Conservation (phyloP, 2,329 filamentous ascomycete genomes). For the Neocucurbitaria cava region DNA sequence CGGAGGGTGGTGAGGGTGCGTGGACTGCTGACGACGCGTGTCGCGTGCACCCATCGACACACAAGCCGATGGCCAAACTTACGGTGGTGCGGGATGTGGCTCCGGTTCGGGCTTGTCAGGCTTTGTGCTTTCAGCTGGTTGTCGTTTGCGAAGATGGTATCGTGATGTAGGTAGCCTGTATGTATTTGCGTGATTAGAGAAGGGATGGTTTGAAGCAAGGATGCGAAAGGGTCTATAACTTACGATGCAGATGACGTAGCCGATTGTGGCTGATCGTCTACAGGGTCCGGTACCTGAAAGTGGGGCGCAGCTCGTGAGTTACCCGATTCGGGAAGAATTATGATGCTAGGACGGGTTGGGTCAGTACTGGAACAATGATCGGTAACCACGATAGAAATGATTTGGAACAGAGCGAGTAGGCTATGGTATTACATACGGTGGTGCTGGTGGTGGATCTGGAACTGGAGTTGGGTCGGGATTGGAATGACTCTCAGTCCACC, state of each 20-base stretch:
- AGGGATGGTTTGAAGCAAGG: constrained; percentile 14
- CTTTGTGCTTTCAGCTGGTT: not conserved
- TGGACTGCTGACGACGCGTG: not conserved
- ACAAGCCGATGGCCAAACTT: not conserved
- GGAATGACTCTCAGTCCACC: not conserved
- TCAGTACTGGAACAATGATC: not conserved
- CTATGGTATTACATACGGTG: constrained; percentile 29
- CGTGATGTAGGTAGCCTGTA: constrained; percentile 9
- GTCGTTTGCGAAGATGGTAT: constrained; percentile 16
- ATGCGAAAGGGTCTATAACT: constrained; percentile 10
- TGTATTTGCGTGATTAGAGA: constrained; percentile 4
- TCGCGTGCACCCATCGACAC: constrained; percentile 1
- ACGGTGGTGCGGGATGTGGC: constrained; percentile 26
- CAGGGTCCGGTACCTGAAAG: constrained; percentile 29
- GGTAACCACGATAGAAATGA: not conserved
- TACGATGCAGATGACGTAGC: constrained; percentile 35
- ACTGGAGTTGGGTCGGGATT: constrained; percentile 18
- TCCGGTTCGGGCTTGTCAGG: constrained; percentile 16
- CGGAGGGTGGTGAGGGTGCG: not conserved
- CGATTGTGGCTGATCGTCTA: constrained; percentile 18
- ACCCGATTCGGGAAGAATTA: constrained; percentile 33
- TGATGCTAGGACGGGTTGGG: constrained; percentile 24
- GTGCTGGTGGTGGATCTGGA: constrained; percentile 36
- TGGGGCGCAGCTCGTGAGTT: constrained; percentile 17
- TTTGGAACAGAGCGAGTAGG: not conserved